These are phyloP conservation scores for Tylopilus vinaceipallidus DNA, from an alignment of 768 basidiomycete genomes.

Conservation along the genomic window DNA sequence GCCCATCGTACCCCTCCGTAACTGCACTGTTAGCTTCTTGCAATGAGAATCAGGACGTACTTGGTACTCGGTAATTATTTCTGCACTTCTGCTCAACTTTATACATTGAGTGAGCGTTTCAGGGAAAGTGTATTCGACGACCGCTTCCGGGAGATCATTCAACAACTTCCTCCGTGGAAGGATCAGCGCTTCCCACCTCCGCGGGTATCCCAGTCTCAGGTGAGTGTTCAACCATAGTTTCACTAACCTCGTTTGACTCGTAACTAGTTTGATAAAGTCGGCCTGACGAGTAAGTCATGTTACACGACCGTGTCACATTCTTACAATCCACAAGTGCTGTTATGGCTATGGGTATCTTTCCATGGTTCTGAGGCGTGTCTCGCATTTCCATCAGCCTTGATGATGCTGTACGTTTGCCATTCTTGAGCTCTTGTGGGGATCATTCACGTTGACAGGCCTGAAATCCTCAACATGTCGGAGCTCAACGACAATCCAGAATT, in stretches of 20 bases:
- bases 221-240: slow-evolving; percentile 22
- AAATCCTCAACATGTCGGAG: slow-evolving; percentile 87
- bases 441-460: slow-evolving; percentile 53
- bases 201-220: slow-evolving; percentile 79
- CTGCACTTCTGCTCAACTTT: not conserved
- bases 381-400: slow-evolving; percentile 74
- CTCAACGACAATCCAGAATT: slow-evolving; percentile 83
- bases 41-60: slow-evolving; percentile 47
- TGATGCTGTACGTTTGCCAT: slow-evolving; percentile 61
- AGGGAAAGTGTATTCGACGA: slow-evolving; percentile 58
- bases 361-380: slow-evolving; percentile 73
- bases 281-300: slow-evolving; percentile 61
- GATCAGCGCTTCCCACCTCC: slow-evolving; percentile 81
- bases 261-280: slow-evolving; percentile 80
- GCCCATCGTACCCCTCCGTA: slow-evolving; percentile 59
- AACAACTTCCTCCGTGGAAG: slow-evolving; percentile 65
- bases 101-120: slow-evolving; percentile 1
- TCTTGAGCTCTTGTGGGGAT: not conserved
- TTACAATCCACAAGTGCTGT: slow-evolving; percentile 51
- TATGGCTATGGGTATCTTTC: slow-evolving; percentile 78
- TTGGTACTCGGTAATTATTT: slow-evolving; percentile 52
- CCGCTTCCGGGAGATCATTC: slow-evolving; percentile 54
- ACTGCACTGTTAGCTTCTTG: slow-evolving; percentile 58
- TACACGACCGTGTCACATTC: not conserved
- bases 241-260: slow-evolving; percentile 11